Evolutionary conservation across 805 yeast species (phyloP).

Genomic region (Nakazawaea siamensis): DNA sequence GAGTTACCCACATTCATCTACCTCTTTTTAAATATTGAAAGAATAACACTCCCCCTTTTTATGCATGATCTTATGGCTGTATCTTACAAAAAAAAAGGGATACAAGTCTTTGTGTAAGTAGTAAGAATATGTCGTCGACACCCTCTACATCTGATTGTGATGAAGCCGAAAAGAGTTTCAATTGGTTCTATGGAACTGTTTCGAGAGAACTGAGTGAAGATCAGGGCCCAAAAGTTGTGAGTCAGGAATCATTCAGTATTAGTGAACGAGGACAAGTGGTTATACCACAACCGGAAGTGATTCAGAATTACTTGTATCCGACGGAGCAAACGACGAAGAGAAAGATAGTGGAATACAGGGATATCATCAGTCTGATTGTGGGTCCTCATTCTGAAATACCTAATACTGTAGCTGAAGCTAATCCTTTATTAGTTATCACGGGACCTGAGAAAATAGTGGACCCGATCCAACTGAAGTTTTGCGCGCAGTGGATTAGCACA

Average conservation of each 20-base stretch:
- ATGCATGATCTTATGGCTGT: no score
- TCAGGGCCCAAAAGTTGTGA: no score
- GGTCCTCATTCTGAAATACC: neutral
- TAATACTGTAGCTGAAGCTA: neutral
- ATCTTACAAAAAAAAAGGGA: no score
- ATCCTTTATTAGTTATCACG: constrained; percentile 26
- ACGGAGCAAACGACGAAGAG: constrained; percentile 19
- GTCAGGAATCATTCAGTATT: no score
- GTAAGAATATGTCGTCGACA: no score
- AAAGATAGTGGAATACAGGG: constrained; percentile 25
- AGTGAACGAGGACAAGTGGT: constrained; percentile 30
- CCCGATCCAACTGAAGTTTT: constrained; percentile 26
- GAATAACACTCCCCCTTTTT: constrained; percentile 17
- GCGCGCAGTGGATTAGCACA: constrained; percentile 32
- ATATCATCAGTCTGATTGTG: constrained; percentile 17
- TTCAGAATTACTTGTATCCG: constrained; percentile 32
- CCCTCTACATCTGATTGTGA: no score
- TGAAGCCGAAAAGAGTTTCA: no score
- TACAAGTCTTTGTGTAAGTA: no score
- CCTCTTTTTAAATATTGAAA: no score
- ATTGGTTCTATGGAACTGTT: constrained; percentile 22
- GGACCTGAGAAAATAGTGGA: constrained; percentile 29
- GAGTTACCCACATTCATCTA: no score
- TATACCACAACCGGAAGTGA: constrained; percentile 35
- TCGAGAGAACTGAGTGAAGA: constrained; percentile 14